Base-by-base conservation (phyloP, 768 basidiomycete species). In the Leccinum subgranulosum region DNA sequence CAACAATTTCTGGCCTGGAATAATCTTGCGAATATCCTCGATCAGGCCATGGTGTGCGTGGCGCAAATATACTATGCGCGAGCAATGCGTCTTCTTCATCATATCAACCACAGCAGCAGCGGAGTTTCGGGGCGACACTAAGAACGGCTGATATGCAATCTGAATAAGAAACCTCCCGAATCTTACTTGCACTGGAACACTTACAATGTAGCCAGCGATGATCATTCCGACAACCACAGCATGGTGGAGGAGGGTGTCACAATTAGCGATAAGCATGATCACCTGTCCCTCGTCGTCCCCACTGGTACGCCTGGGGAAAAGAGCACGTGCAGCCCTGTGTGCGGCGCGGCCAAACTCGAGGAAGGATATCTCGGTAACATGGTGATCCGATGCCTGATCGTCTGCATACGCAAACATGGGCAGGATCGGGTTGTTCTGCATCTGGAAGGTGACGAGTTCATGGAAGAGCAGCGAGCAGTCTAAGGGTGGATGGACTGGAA, bases 221-320 rank as follows among this genome's bases (percentile, higher is more conserved):
- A 62, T 61, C 34, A 72, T 59, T 9, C 73, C 74, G n/a, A 31
- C 23, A 3, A 58, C 29, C 14, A 49, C 23, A 12, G 57, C 47
- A 0, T 58, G 57, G 47, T 31, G 60, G 36, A 27, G 27, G 6
- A 74, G 31, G 2, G 64, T 68, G 49, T 75, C 74, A 11, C 64
- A 58, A 6, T 65, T 63, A 3, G 74, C 74, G 19, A 75, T 57
- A 23, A 74, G 36, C 49, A 71, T 71, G 8, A 74, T 64, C 4
- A 73, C 71, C 29, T 65, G 58, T 11, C 69, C 64, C 31, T 67
- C 64, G 5, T 49, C n/a, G 3, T 61, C 63, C 21, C 34, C 41
- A 27, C 23, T 23, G 23, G 23, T 3, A 23, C 58, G 56, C 27
- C 49, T 49, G 11, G 65, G 66, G 27, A 56, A 56, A 39, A 66